Base-by-base conservation (phyloP, 2,329 filamentous ascomycete genomes). In the Pestalotiopsis sp. region DNA sequence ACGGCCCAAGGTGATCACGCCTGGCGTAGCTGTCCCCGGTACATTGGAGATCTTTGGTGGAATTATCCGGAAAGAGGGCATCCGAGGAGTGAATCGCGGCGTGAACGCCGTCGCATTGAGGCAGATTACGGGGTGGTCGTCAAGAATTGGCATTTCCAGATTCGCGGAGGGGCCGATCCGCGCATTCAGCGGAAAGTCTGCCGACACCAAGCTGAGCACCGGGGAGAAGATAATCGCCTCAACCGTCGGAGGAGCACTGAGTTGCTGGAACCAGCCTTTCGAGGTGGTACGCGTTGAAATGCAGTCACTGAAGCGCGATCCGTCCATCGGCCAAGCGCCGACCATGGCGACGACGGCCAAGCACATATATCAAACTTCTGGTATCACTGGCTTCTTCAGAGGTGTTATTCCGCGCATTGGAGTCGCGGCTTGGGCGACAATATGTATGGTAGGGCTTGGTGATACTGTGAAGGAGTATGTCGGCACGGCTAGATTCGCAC, bases 221-320 rank as follows among this genome's bases (percentile, higher is more conserved):
- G 79, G 85, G 70, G 96, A 99, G 87, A 98, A 98, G 90, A 92
- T 99, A 78, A 80, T 93, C 68, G 95, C 96, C 62, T 93, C 91
- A 72, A 89, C 90, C 73, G 80, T 99, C 11, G 96, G 96, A 84
- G 96, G 96, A 89, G 96, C 96, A 80, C 87, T 99, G 77, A 94
- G 91, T 72, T 96, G 96, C 73, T 99, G 96, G 96, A 99, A 99
- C 85, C 96, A 99, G 88, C 96, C 96, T 71, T 98, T 99, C 80
- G 96, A 99, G 89, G 96, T 99, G 80, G 97, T 99, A 80, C 94
- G 96, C 73, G 95, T 99, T 71, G 96, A 99, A 89, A 98, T 99
- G 94, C 96, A 99, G 90, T 97, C 93, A 86, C 98, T 98, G 91
- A 98, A 92, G 77, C 93, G 92, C 76, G 96, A 99, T 80, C 95